phyloP scores from a whole-genome alignment of 129 eudicot species.

The Glebionis coronaria region DNA sequence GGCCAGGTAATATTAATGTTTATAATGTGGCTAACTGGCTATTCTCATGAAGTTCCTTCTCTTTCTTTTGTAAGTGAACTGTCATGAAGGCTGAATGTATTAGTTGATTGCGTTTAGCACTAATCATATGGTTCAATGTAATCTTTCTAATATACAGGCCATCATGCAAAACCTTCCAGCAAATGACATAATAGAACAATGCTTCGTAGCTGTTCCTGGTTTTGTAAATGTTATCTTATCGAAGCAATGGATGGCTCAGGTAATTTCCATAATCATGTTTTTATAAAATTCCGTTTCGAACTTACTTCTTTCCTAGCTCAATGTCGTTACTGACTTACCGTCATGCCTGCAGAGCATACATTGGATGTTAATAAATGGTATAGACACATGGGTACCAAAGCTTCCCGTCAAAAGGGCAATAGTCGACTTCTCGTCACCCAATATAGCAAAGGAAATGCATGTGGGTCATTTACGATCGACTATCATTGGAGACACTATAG shows the following conservation, averaged over 20 bases:
- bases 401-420: constrained; percentile 74
- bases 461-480: constrained; percentile 94
- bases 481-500: constrained; percentile 91
- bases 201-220: constrained; percentile 75
- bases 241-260: constrained; percentile 81
- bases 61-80: constrained; percentile 1
- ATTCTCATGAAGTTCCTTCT: neutral
- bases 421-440: constrained; percentile 96
- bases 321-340: neutral
- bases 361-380: constrained; percentile 73
- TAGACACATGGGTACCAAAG: constrained; percentile 83
- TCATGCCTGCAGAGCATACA: constrained; percentile 57
- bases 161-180: constrained; percentile 67
- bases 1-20: constrained; percentile 54
- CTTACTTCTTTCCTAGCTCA: neutral
- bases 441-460: constrained; percentile 98
- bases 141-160: constrained; percentile 44
- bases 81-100: constrained; percentile 2
- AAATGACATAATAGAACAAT: constrained; percentile 68
- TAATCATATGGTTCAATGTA: constrained; percentile 1
- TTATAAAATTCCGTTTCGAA: neutral
- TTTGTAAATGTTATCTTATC: constrained; percentile 75
- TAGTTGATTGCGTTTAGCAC: neutral
- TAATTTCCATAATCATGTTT: constrained; percentile 13
- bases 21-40: too few species aligned